Base-by-base conservation (phyloP, 1,139 yeast genomes). In the Magnusiomyces clavatus region DNA sequence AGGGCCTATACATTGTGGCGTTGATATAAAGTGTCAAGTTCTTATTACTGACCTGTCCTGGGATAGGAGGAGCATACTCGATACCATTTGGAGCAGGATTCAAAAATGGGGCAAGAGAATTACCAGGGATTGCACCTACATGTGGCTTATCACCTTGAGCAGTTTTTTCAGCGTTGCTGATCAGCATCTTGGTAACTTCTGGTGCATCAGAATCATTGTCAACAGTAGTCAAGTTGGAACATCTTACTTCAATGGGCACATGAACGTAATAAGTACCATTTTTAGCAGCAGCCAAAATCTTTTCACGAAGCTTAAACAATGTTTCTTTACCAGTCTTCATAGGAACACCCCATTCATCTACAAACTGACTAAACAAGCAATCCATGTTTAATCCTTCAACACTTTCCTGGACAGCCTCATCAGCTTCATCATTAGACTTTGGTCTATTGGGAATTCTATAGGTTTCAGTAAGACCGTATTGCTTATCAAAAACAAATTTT, bases 331-430 rank as follows among this genome's bases (percentile, higher is more conserved):
- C 97, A 55, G 79, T 77, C 34, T 72, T 75, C 64, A 92, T 72
- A 35, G 97, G 97, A 52, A 95, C 80, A 13, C 92, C 88, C 98
- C 98, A 92, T 70, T 92, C 98, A 65, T 90, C 83, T 52, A 92
- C 98, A 70, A 84, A 90, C 68, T 92, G 98, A 47, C 90, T 82
- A 67, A 89, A 92, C 59, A 90, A 73, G 66, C 98, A 92, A 71
- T 92, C 97, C 96, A 92, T 88, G 66, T 88, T 89, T 62, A 90
- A 80, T 1, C 90, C 96, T 57, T 86, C 90, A 38, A 86, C 90
- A 24, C 69, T 60, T 56, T 81, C 77, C 63, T 85, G 92, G 6
- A 90, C 89, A 3, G 87, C 86, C 49, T 77, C 71, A 55, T 79
- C 81, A 46, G 89, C 88, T 31, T 68, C 66, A 34, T 50, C 51